Conservation (phyloP, 306 rosid species). For the Quercus suber region DNA sequence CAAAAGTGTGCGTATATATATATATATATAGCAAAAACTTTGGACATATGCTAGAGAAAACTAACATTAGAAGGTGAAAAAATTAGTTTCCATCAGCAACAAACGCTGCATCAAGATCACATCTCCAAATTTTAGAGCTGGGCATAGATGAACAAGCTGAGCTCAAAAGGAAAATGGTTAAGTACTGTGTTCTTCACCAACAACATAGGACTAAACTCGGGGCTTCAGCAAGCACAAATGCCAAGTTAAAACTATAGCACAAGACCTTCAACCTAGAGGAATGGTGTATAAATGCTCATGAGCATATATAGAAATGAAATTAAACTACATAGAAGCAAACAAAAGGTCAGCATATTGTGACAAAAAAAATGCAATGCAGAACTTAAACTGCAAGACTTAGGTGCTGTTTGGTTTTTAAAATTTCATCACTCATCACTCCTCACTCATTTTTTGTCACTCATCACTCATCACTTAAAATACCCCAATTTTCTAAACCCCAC, state of each 20-base stretch:
- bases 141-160: neutral
- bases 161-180: neutral
- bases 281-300: neutral
- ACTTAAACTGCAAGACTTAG: neutral
- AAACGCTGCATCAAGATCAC: neutral
- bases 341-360: neutral
- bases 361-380: neutral
- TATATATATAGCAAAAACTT: neutral
- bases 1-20: too few species aligned
- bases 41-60: neutral
- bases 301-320: neutral
- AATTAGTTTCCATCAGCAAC: neutral
- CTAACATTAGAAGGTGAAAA: neutral
- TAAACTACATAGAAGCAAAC: neutral
- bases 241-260: neutral
- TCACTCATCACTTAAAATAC: too few species aligned
- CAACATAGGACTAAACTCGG: neutral
- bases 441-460: too few species aligned
- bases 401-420: too few species aligned
- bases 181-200: neutral
- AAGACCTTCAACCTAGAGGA: neutral
- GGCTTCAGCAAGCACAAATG: neutral
- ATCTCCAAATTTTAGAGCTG: neutral
- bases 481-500: too few species aligned
- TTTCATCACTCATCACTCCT: too few species aligned